Evolutionary conservation across 768 basidiomycete species (phyloP), one percentile per base, ranked within the genome.

Genomic region (Butyriboletus loyo): DNA sequence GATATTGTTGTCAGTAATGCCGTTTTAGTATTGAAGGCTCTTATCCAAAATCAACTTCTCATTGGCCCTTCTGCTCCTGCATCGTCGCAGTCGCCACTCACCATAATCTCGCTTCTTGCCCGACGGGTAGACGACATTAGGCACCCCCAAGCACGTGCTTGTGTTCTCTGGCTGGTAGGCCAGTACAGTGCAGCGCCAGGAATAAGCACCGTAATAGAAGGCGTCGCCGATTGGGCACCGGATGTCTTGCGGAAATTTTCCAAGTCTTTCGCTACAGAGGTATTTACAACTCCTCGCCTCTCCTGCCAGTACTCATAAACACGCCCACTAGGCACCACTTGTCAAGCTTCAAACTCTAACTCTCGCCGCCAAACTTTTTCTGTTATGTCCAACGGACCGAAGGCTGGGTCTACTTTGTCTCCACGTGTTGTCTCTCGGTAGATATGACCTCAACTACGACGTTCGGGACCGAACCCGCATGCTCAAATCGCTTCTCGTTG

Each of bases 131-230:
- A 92, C 43, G 85, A 84, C 46, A 89, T 98, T 46, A 79, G 75
- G 7, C 90, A 94, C 60, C 75, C 85, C 1, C 80, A 84, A 61
- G 93, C 95, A 1, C 75, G 91, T 28, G 92, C 95, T 0, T 93
- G 89, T 59, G 84, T 98, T 1, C 72, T 92, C 24, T 97, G 96
- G 93, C 81, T 98, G 1, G 92, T 93, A 0, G 95, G 96, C 0
- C 92, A 97, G 66, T 92, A 92, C 64, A 82, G 88, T 17, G 77
- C 77, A 14, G 67, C 70, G 7, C 63, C 66, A 17, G 72, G 71
- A 36, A 63, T 60, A 24, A 42, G 42, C 10, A 57, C 69, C 17
- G 68, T 74, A 1, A 75, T 81, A 2, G 79, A 82, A 46, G 85
- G 84, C 15, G 70, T 93, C 8, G 83, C 75, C 5, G 76, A 79